These are phyloP conservation scores for Leishmania lainsoni DNA, from an alignment of 208 protist genomes.

Conservation along the genomic window DNA sequence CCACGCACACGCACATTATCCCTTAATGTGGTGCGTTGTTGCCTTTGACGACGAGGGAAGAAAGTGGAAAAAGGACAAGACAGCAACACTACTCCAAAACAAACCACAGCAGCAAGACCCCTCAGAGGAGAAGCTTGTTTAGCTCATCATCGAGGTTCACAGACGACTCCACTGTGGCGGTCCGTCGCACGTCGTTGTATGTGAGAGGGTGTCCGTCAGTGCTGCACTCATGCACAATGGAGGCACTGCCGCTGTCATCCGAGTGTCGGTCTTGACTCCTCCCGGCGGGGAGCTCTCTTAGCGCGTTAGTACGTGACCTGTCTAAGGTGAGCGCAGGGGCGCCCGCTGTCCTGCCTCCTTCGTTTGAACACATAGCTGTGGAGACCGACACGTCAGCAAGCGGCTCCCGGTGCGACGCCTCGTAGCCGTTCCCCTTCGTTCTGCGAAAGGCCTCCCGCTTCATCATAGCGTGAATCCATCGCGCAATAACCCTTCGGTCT, in stretches of 20 bases:
- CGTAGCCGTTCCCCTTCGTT: no score
- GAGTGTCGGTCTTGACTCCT: not conserved
- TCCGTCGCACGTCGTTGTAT: not conserved
- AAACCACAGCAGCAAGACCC: not conserved
- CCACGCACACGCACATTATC: no score
- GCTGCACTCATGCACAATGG: not conserved
- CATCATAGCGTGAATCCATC: constrained; percentile 11
- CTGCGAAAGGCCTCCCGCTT: not conserved
- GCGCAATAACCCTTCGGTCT: constrained; percentile 18
- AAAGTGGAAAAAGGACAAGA: not conserved
- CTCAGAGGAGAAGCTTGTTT: constrained; percentile 43
- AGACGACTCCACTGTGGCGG: constrained; percentile 12
- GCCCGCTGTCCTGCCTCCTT: not conserved
- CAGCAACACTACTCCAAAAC: no score
- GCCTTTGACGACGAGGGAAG: not conserved
- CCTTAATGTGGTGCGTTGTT: not conserved
- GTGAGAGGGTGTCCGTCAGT: not conserved
- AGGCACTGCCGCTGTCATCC: constrained; percentile 10
- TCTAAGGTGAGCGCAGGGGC: not conserved
- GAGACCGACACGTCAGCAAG: not conserved
- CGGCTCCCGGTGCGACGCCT: not conserved
- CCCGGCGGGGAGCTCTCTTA: not conserved
- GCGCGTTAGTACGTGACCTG: no score
- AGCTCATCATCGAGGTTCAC: constrained; percentile 76
- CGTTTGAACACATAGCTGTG: not conserved